Evolutionary conservation across 352 stramenopile genomes (phyloP).

Genomic region (Thraustochytrium sp.): DNA sequence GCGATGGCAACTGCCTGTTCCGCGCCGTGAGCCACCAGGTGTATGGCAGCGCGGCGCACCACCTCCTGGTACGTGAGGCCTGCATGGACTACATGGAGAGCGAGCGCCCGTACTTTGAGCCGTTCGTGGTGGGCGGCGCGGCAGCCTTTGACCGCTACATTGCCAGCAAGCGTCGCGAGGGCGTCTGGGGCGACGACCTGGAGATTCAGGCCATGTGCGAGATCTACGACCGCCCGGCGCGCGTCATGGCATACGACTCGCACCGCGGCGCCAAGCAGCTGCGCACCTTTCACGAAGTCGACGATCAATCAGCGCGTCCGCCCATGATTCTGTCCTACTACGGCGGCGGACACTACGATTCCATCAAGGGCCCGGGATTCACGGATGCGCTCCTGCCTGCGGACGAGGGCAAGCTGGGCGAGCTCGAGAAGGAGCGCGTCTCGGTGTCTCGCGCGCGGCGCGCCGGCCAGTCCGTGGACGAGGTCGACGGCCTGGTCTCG

Average conservation of each 20-base stretch:
- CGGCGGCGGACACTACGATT: constrained; percentile 47
- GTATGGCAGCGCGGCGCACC: constrained; percentile 82
- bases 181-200: constrained; percentile 88
- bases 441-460: neutral
- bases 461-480: neutral
- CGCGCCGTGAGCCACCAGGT: constrained; percentile 89
- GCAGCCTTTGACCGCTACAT: constrained; percentile 84
- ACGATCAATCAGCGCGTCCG: neutral
- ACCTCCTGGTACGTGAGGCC: constrained; percentile 72
- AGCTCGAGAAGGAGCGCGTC: neutral
- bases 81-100: constrained; percentile 94
- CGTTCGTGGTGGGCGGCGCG: constrained; percentile 61
- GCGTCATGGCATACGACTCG: constrained; percentile 26
- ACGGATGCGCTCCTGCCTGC: neutral
- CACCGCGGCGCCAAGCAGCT: neutral
- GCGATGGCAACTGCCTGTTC: constrained; percentile 97
- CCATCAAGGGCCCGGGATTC: constrained; percentile 12
- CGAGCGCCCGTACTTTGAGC: constrained; percentile 84
- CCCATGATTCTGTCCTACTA: constrained; percentile 45
- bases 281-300: constrained; percentile 23
- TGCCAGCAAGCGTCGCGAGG: constrained; percentile 71
- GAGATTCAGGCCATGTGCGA: constrained; percentile 92
- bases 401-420: neutral
- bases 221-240: constrained; percentile 61
- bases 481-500: neutral